Base-by-base conservation (phyloP, 2,329 filamentous ascomycete species). In the Fusarium globosum region DNA sequence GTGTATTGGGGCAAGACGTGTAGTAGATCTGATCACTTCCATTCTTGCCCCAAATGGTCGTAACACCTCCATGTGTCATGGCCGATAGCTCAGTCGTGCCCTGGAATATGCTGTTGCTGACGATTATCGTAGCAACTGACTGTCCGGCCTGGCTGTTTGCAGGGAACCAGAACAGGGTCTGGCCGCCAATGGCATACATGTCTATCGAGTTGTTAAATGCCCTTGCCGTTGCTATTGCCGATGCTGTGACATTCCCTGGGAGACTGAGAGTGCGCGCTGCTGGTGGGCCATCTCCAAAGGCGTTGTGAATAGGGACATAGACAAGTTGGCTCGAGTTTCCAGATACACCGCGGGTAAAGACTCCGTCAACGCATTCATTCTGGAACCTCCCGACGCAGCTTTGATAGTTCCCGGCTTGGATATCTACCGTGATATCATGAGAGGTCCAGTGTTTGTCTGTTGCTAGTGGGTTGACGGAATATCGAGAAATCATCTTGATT, bases 231-330 rank as follows among this genome's bases (percentile, higher is more conserved):
- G 48, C 7, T 3, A 51, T 51, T 0, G 21, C 21, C 7, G 48
- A 36, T 0, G 30, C 48, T 18, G 30, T 6, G 0, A 35, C 30
- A 1, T 18, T 23, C 0, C 16, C 48, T 0, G 48, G 48, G 14
- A 36, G 48, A 8, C 21, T 35, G 7, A 51, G 48, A 0, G 15
- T 23, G 15, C 48, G 30, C 48, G n/a, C n/a, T n/a, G n/a, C n/a
- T n/a, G n/a, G n/a, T n/a, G n/a, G n/a, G n/a, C n/a, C n/a, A n/a
- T n/a, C n/a, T n/a, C n/a, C 48, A 36, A 35, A 35, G 21, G 30
- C 30, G 10, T 51, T 51, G 15, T 10, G 12, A 8, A 51, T 23
- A 2, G 48, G 48, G 21, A 51, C 48, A n/a, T 51, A 51, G 18
- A 51, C 48, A 51, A 51, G 48, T n/a, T 51, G 48, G 26, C 30